These are phyloP conservation scores for Euphrasia arctica DNA, from an alignment of 305 asterid species.

Conservation along the genomic window DNA sequence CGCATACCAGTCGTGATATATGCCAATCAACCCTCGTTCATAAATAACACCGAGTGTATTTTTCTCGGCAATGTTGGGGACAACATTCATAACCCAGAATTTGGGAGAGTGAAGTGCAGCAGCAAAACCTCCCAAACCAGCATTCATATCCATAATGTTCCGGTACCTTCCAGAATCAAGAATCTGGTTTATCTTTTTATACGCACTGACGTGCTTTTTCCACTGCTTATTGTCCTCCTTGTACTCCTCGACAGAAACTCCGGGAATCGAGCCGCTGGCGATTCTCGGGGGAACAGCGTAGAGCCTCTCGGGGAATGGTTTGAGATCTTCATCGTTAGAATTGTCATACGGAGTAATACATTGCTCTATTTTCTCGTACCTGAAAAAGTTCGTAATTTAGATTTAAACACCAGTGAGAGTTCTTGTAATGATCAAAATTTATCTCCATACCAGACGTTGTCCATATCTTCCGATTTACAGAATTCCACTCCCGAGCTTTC, in stretches of 20 bases:
- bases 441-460: conserved; percentile 88
- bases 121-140: conserved; percentile 89
- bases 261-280: conserved; percentile 69
- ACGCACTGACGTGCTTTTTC: conserved; percentile 81
- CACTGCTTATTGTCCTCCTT: conserved; percentile 74
- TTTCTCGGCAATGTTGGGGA: conserved; percentile 82
- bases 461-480: conserved; percentile 66
- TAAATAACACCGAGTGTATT: conserved; percentile 75
- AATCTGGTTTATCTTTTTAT: conserved; percentile 68
- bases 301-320: conserved; percentile 90
- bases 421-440: too few relatives aligned
- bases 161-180: conserved; percentile 94
- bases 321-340: conserved; percentile 40
- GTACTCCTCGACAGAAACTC: conserved; percentile 61
- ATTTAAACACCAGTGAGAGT: too few relatives aligned
- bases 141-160: conserved; percentile 97
- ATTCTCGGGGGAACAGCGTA: conserved; percentile 81
- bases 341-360: conserved; percentile 61
- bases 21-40: conserved; percentile 87
- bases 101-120: conserved; percentile 83
- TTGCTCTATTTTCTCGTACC: conserved; percentile 91
- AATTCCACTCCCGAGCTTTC: conserved; percentile 59
- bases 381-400: conserved; percentile 28
- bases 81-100: conserved; percentile 93
- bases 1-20: conserved; percentile 89